These are phyloP conservation scores for Chalaropsis thielavioides DNA, from an alignment of 2,329 filamentous ascomycete genomes.

Conservation along the genomic window DNA sequence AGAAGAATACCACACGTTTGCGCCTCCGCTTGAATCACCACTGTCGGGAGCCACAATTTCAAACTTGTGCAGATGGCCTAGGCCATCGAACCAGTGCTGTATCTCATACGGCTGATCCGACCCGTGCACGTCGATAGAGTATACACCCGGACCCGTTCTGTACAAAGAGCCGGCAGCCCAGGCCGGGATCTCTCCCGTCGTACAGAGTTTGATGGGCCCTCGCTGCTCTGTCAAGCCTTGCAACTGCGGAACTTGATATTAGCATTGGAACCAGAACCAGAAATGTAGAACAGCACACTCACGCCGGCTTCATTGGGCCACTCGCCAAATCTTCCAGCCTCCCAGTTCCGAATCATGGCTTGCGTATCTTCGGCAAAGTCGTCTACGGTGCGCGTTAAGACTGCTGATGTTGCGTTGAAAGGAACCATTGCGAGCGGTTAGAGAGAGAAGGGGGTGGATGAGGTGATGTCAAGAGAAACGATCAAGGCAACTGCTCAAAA, in stretches of 20 bases:
- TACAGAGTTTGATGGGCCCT: conserved; percentile 45
- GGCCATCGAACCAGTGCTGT: conserved; percentile 71
- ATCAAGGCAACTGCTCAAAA: background rate
- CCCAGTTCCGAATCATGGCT: background rate
- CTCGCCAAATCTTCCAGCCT: conserved; percentile 24
- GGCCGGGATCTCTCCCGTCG: conserved; percentile 52
- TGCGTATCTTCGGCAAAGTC: background rate
- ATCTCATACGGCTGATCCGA: conserved; percentile 34
- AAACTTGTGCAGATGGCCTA: conserved; percentile 58
- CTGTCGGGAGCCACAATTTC: conserved; percentile 39
- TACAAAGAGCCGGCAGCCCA: conserved; percentile 61
- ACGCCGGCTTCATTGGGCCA: conserved; percentile 38
- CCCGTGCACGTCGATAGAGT: conserved; percentile 34
- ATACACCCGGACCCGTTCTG: conserved; percentile 57
- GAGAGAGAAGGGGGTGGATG: no score
- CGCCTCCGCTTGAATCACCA: background rate
- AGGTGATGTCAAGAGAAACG: background rate
- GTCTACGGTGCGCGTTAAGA: background rate
- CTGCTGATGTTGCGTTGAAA: background rate
- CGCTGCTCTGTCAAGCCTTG: conserved; percentile 51
- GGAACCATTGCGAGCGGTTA: background rate
- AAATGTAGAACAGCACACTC: conserved; percentile 18
- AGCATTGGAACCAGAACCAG: background rate
- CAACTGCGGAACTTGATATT: conserved; percentile 35
- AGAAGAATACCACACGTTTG: conserved; percentile 52